phyloP scores from a whole-genome alignment of 202 grass and related monocot species.

The Zizania palustris region DNA sequence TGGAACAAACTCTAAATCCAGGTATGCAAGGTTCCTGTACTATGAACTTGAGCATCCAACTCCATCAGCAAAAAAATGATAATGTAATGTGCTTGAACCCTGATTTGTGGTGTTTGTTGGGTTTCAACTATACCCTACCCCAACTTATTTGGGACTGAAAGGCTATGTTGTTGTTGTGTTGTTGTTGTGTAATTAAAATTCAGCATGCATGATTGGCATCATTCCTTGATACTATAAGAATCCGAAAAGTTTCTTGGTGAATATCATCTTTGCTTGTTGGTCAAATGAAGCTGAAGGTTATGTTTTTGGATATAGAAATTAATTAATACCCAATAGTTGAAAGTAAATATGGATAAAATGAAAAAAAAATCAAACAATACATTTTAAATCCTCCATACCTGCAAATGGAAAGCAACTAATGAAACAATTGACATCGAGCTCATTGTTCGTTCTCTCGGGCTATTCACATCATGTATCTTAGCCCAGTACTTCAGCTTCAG shows the following conservation, averaged over 20 bases:
- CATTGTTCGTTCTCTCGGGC: conserved; percentile 75
- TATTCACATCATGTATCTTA: conserved; percentile 75
- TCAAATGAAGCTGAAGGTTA: not conserved
- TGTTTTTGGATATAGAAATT: not conserved
- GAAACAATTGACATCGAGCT: conserved; percentile 91
- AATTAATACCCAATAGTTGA: conserved; percentile 20
- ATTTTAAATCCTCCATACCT: conserved; percentile 56
- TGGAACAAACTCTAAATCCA: conserved; percentile 18
- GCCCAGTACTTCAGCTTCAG: conserved; percentile 85
- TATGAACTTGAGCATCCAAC: conserved; percentile 16
- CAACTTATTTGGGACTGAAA: no score
- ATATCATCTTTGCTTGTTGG: not conserved
- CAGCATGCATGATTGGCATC: not conserved
- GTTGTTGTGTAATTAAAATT: conserved; percentile 17
- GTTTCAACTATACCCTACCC: no score
- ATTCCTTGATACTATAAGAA: conserved; percentile 12
- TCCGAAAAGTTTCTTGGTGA: not conserved
- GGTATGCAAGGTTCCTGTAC: not conserved
- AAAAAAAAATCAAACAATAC: conserved; percentile 8
- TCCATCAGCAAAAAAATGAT: conserved; percentile 17
- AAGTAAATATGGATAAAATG: not conserved
- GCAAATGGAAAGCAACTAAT: conserved; percentile 92
- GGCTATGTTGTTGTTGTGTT: no score
- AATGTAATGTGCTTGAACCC: no score
- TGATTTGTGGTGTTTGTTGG: no score